These are phyloP conservation scores for Tagetes patula DNA, from an alignment of 129 eudicot genomes.

Conservation along the genomic window DNA sequence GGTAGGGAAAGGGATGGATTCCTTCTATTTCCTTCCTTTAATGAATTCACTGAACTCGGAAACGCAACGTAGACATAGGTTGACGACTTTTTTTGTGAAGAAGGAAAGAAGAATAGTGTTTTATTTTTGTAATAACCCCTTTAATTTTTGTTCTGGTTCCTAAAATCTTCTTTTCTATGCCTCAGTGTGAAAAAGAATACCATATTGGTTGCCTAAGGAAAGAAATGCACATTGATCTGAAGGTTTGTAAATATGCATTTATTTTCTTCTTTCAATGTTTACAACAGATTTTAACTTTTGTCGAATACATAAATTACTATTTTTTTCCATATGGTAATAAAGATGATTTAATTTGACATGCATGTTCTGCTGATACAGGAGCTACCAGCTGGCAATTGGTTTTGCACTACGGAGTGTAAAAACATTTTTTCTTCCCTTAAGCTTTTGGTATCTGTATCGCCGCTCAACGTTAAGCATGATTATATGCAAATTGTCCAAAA, in stretches of 20 bases:
- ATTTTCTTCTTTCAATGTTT: not conserved
- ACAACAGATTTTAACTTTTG: not conserved
- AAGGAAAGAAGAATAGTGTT: too few species aligned
- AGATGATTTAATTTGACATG: not conserved
- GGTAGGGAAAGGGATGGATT: too few species aligned
- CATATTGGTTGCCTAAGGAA: conserved; percentile 79
- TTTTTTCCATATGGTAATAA: not conserved
- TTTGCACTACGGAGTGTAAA: conserved; percentile 57
- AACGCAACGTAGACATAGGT: too few species aligned
- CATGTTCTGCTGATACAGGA: conserved; percentile 42
- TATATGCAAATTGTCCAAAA: conserved; percentile 39
- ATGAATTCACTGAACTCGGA: too few species aligned
- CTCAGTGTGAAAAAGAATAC: conserved; percentile 77
- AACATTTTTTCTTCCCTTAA: conserved; percentile 48
- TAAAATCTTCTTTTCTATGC: conserved; percentile 5
- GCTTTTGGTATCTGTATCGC: conserved; percentile 39
- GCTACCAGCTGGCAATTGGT: conserved; percentile 79
- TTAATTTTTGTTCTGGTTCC: not conserved
- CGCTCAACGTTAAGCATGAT: conserved; percentile 44
- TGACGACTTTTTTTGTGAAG: too few species aligned
- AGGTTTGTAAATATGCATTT: conserved; percentile 41
- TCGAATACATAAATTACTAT: conserved; percentile 1
- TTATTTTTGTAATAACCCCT: not conserved
- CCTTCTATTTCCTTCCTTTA: too few species aligned
- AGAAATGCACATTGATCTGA: conserved; percentile 58